phyloP scores from a whole-genome alignment of 2,329 filamentous ascomycete genomes.

The Trichophyton schoenleinii region DNA sequence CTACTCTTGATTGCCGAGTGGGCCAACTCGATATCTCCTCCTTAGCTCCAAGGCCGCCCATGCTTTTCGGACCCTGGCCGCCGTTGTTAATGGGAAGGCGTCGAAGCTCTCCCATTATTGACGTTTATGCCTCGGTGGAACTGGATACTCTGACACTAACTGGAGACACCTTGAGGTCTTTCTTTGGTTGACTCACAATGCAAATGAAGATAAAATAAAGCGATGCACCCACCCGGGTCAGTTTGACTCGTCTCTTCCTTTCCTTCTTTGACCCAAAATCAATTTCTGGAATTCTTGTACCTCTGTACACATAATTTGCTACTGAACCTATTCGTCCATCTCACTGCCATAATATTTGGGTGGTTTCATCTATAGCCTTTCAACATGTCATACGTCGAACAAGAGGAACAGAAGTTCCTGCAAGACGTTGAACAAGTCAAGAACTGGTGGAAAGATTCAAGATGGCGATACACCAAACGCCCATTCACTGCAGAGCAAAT shows the following conservation, averaged over 20 bases:
- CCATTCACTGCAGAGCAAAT: slow-evolving; percentile 96
- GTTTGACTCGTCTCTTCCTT: slow-evolving; percentile 13
- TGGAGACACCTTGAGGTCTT: background rate
- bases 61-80: slow-evolving; percentile 3
- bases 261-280: background rate
- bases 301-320: background rate
- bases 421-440: slow-evolving; percentile 80
- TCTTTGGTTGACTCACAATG: slow-evolving; percentile 1
- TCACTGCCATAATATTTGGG: background rate
- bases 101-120: background rate
- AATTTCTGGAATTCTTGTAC: slow-evolving; percentile 9
- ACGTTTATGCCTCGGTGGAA: slow-evolving; percentile 1
- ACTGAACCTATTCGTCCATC: slow-evolving; percentile 10
- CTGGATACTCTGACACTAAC: background rate
- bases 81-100: slow-evolving; percentile 1
- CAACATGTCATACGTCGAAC: slow-evolving; percentile 39
- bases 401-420: slow-evolving; percentile 62
- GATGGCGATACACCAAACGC: slow-evolving; percentile 87
- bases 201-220: background rate
- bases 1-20: background rate
- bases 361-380: background rate
- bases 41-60: background rate
- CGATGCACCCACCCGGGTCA: background rate
- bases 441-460: slow-evolving; percentile 83
- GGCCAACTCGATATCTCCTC: background rate